Evolutionary conservation across 306 rosid genomes (phyloP), one percentile per base, ranked within the genome.

Genomic region (Begonia loranthoides): DNA sequence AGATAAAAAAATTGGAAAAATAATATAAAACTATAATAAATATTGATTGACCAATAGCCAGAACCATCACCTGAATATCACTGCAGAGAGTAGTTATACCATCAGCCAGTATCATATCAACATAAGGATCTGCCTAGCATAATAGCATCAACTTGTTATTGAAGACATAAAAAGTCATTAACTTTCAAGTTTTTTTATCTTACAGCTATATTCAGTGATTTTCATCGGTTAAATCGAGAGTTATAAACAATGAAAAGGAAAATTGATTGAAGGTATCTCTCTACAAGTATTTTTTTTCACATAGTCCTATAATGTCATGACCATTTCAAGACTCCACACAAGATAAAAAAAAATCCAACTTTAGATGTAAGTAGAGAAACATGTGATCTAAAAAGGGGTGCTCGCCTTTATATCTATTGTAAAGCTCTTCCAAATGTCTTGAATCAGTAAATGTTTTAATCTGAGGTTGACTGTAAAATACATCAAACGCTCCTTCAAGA

Each of bases 401-500:
- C 76, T 79, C 76, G 83, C 96, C 99, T 92, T 86, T 92, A 71
- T 92, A 92, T 83, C 93, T 83, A 65, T 74, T 92, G 68, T 80
- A 86, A 54, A 92, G 84, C 81, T 92, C 89, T 89, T 86, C 96
- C 79, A 92, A 72, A 64, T 92, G 88, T 80, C 94, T 80, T 45
- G 82, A 76, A 74, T 86, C 96, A 44, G 94, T 75, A 47, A 73
- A 63, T 16, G 92, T 21, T 69, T 75, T 84, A 51, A 76, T 60
- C 73, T 83, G 99, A 53, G 95, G 94, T 53, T 86, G 99, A 73
- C 82, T 92, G 71, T 92, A 92, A 75, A 92, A 92, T 57, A 70
- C 73, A 73, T 92, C 99, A 76, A 92, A 83, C 22, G 99, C 96
- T 70, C 94, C 93, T 80, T 92, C 99, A 71, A 92, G 88, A 71